These are phyloP conservation scores for Mycena galopus DNA, from an alignment of 768 basidiomycete species.

Conservation along the genomic window DNA sequence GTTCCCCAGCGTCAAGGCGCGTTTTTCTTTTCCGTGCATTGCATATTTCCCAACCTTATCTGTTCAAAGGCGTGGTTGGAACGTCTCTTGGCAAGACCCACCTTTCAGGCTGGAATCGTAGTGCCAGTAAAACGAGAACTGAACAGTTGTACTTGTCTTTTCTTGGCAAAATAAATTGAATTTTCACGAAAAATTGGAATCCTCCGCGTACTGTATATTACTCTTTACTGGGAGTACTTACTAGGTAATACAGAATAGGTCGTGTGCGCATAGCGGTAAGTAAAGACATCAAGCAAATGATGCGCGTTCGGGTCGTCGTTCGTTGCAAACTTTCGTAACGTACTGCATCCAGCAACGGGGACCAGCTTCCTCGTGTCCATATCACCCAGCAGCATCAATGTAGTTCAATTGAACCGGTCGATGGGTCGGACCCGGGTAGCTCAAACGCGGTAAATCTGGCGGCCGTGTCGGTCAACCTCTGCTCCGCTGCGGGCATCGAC, in stretches of 20 bases:
- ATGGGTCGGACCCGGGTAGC: no score
- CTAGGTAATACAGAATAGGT: slow-evolving; percentile 11
- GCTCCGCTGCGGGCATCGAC: slow-evolving; percentile 62
- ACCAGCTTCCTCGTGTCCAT: background rate
- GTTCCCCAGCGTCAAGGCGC: slow-evolving; percentile 74
- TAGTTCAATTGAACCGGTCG: background rate
- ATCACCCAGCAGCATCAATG: background rate
- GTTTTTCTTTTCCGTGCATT: background rate
- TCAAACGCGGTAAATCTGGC: slow-evolving; percentile 65
- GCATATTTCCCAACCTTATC: no score
- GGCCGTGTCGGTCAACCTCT: slow-evolving; percentile 69
- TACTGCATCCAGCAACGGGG: background rate
- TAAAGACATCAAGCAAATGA: background rate
- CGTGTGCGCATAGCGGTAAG: background rate
- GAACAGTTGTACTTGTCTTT: background rate
- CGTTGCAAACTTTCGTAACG: background rate
- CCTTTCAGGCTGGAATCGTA: slow-evolving; percentile 21
- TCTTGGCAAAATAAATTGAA: background rate
- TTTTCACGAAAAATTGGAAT: slow-evolving; percentile 4
- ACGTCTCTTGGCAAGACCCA: slow-evolving; percentile 20
- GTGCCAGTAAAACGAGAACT: slow-evolving; percentile 7
- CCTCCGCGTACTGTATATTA: slow-evolving; percentile 8
- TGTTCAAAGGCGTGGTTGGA: no score
- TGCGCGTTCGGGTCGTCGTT: background rate
- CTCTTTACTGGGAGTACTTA: background rate